Evolutionary conservation across 257 asterid species (phyloP).

Genomic region (Capsicum rhomboideum): DNA sequence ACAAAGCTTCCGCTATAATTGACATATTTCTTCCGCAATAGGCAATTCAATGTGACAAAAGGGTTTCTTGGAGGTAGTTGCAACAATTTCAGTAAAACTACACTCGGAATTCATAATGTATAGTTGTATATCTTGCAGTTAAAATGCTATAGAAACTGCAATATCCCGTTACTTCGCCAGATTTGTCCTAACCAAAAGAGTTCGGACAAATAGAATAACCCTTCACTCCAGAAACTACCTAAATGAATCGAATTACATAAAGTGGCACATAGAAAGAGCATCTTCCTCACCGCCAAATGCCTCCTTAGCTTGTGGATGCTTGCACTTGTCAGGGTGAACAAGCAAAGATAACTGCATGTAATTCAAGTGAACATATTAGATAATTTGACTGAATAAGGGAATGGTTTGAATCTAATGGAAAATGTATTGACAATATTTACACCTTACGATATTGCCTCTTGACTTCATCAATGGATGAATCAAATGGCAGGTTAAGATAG

Average conservation of each 20-base stretch:
- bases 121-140: not conserved
- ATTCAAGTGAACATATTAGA: not conserved
- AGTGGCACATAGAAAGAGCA: not conserved
- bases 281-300: conserved; percentile 83
- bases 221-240: not conserved
- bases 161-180: not conserved
- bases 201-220: not conserved
- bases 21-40: not conserved
- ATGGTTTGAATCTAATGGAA: not conserved
- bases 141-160: not conserved
- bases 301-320: conserved; percentile 98
- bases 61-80: not conserved
- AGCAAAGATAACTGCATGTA: conserved; percentile 71
- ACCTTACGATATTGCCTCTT: conserved; percentile 96
- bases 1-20: not conserved
- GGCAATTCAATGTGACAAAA: not conserved
- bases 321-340: conserved; percentile 99
- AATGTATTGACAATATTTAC: conserved; percentile 4
- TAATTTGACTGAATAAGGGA: conserved; percentile 2
- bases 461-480: conserved; percentile 70
- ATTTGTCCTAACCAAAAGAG: not conserved
- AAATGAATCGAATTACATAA: not conserved
- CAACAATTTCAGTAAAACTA: not conserved
- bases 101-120: not conserved
- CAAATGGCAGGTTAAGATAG: conserved; percentile 74